Conservation (phyloP, 106 monocot species). For the Dioscorea zingiberensis region DNA sequence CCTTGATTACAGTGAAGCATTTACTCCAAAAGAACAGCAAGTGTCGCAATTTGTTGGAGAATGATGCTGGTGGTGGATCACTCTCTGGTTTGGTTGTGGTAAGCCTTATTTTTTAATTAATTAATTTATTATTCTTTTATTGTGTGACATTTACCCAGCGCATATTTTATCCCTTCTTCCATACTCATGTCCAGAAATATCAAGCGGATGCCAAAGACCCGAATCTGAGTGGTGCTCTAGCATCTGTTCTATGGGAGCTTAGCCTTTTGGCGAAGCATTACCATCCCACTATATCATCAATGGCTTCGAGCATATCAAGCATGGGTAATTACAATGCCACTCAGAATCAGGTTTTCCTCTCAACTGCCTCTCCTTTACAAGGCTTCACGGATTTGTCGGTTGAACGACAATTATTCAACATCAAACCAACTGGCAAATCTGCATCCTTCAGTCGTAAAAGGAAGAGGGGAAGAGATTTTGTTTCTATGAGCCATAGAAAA, state of each 20-base stretch:
- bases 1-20: conserved; percentile 77
- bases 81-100: conserved; percentile 84
- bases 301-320: conserved; percentile 61
- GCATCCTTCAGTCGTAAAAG: conserved; percentile 33
- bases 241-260: conserved; percentile 96
- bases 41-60: conserved; percentile 84
- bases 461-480: conserved; percentile 28
- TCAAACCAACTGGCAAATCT: conserved; percentile 20
- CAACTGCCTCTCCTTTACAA: conserved; percentile 49
- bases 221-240: conserved; percentile 81
- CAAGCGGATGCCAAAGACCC: conserved; percentile 82
- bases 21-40: conserved; percentile 82
- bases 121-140: not conserved
- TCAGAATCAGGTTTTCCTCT: conserved; percentile 45
- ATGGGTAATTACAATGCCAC: conserved; percentile 22
- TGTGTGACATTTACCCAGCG: too few species aligned
- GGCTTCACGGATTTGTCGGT: conserved; percentile 61
- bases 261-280: conserved; percentile 83
- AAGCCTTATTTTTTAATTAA: not conserved
- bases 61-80: conserved; percentile 91
- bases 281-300: conserved; percentile 61
- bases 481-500: conserved; percentile 5
- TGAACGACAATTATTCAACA: conserved; percentile 24
- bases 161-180: not conserved
- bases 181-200: conserved; percentile 60